phyloP scores from a whole-genome alignment of 495 filamentous ascomycete genomes.

The Xylaria curta region DNA sequence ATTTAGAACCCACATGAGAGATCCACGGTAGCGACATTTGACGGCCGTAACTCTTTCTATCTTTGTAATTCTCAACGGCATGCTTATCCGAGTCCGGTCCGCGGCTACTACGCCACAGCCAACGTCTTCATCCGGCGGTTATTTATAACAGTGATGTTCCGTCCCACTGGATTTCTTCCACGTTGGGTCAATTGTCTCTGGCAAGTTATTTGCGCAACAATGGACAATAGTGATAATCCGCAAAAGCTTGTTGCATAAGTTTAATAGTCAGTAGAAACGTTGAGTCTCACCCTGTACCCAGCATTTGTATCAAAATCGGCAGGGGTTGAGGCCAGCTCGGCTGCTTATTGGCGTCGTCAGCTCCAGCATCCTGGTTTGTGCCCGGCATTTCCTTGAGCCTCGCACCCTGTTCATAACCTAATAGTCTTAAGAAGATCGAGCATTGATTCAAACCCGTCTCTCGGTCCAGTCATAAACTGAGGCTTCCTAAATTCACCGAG shows the following conservation, averaged over 20 bases:
- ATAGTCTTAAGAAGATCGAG: no score
- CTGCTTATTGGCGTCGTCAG: conserved; percentile 35
- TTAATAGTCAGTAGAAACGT: conserved; percentile 3
- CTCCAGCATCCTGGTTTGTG: conserved; percentile 29
- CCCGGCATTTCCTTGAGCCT: conserved; percentile 11
- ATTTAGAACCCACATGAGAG: neutral
- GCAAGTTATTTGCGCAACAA: neutral
- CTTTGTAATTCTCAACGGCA: conserved; percentile 1
- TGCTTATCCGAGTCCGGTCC: conserved; percentile 6
- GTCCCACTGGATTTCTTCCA: neutral
- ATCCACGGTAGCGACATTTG: neutral
- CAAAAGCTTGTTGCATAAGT: conserved; percentile 1
- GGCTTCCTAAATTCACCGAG: neutral
- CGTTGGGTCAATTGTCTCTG: neutral
- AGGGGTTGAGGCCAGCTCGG: conserved; percentile 23
- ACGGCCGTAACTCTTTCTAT: neutral
- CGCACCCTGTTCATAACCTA: no score
- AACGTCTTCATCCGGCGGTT: neutral
- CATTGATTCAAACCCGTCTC: neutral
- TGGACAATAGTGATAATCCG: neutral
- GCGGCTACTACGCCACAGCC: neutral
- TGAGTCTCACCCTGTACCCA: conserved; percentile 16
- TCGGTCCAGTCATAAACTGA: neutral
- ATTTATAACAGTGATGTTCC: neutral
- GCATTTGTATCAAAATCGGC: conserved; percentile 38